Base-by-base conservation (phyloP, 176 grass and related monocot genomes). In the Eleusine indica region DNA sequence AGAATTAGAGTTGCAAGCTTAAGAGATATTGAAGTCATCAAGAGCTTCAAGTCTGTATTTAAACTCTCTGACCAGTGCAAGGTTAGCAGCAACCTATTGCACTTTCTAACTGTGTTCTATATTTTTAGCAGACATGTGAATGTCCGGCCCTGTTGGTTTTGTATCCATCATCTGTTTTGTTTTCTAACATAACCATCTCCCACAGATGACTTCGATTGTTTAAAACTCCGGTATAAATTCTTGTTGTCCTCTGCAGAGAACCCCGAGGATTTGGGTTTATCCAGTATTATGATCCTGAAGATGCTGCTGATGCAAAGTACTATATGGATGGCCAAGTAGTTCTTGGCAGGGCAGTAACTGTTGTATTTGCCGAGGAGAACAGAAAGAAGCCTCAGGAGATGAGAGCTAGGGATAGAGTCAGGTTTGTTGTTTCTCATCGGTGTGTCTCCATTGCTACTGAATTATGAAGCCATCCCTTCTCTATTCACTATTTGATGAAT, bases 351-450 rank as follows among this genome's bases (percentile, higher is more conserved):
- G 88, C 89, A 92, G 39, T 99, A 86, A 91, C 93, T 25, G 93
- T 99, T 85, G 93, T 96, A 80, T 99, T 96, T 87, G 96, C 93
- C 18, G 86, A 99, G 68, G 96, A 96, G 68, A 99, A 99, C 68
- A 91, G 93, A 47, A 99, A 96, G 86, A 94, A 91, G 53, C 96
- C 93, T 40, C 25, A 42, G 73, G 96, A 99, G 46, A 99, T 99
- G 93, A 93, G 96, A 73, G 52, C 85, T 30, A 88, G 96, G 62
- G 96, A 96, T 22, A 84, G 71, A 88, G 57, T 49, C 72, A 92
- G 96, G 93, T 99, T n/a, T 54, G 61, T 71, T 37, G 30, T 61
- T 18, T 30, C 16, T 77, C 62, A 10, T 7, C 22, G 46, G 9
- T 47, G 10, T 11, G 9, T 61, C 9, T 65, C 42, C 51, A 17